Evolutionary conservation across 352 stramenopile species (phyloP).

Genomic region (Elongisporangium undulatum): DNA sequence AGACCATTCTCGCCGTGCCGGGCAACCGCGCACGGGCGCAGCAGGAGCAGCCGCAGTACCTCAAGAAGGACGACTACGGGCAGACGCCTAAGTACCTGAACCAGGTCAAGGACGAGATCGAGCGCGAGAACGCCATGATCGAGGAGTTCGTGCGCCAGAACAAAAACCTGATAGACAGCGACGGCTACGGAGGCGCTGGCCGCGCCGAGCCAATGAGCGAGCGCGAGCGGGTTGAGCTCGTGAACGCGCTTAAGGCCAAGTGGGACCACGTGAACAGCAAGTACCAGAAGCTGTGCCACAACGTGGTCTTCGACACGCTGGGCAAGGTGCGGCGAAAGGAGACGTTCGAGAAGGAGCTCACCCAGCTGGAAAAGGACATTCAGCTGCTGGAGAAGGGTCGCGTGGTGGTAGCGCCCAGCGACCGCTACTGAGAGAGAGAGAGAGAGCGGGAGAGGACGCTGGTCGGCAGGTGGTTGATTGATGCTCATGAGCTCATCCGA

Average conservation of each 20-base stretch:
- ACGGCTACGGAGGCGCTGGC: constrained; percentile 20
- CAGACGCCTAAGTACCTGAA: constrained; percentile 89
- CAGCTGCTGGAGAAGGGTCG: constrained; percentile 74
- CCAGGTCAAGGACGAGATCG: constrained; percentile 91
- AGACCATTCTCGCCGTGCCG: constrained; percentile 85
- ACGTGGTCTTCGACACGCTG: constrained; percentile 90
- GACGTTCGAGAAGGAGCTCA: constrained; percentile 88
- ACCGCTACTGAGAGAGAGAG: constrained; percentile 27
- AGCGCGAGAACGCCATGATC: constrained; percentile 92
- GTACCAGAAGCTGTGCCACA: constrained; percentile 95
- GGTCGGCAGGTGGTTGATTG: not conserved
- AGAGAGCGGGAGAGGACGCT: not conserved
- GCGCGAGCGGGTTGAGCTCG: constrained; percentile 71
- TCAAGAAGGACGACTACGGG: constrained; percentile 90
- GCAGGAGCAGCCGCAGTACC: constrained; percentile 72
- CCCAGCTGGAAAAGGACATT: constrained; percentile 92
- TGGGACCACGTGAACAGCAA: constrained; percentile 93
- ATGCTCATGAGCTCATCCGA: not conserved
- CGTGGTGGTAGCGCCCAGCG: constrained; percentile 50
- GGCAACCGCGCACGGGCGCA: constrained; percentile 50
- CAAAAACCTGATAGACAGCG: constrained; percentile 77
- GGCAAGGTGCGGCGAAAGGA: constrained; percentile 93
- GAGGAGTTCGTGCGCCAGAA: constrained; percentile 90
- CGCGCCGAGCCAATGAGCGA: constrained; percentile 78
- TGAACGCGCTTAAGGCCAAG: constrained; percentile 90